phyloP scores from a whole-genome alignment of 1,139 yeast genomes.

The Saccharomyces pastorianus region DNA sequence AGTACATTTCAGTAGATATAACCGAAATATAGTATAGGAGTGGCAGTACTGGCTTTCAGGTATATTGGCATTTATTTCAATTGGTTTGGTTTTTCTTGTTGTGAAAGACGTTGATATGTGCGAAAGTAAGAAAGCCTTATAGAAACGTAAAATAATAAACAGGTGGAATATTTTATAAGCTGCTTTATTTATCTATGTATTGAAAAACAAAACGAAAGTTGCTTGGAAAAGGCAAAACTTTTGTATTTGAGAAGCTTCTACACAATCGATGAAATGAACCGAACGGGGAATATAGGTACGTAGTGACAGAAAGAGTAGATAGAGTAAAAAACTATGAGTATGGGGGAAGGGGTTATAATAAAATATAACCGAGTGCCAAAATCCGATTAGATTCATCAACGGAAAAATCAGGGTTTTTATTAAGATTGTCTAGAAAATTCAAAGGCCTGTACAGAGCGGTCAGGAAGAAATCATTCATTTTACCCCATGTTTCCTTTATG shows the following conservation, averaged over 20 bases:
- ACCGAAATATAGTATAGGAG: neutral
- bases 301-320: neutral
- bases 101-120: neutral
- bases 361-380: neutral
- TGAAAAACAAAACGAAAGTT: neutral
- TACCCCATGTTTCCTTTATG: neutral
- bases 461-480: neutral
- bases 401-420: neutral
- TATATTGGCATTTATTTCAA: neutral
- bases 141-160: neutral
- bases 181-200: conserved; percentile 13
- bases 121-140: neutral
- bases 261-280: neutral
- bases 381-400: neutral
- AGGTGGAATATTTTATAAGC: neutral
- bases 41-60: neutral
- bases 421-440: neutral
- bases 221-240: neutral
- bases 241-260: neutral
- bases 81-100: neutral
- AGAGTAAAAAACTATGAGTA: neutral
- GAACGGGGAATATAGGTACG: neutral
- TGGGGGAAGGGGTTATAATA: neutral
- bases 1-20: neutral
- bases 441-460: neutral